These are phyloP conservation scores for Naganishia cerealis DNA, from an alignment of 1,284 basidiomycete species.

Conservation along the genomic window DNA sequence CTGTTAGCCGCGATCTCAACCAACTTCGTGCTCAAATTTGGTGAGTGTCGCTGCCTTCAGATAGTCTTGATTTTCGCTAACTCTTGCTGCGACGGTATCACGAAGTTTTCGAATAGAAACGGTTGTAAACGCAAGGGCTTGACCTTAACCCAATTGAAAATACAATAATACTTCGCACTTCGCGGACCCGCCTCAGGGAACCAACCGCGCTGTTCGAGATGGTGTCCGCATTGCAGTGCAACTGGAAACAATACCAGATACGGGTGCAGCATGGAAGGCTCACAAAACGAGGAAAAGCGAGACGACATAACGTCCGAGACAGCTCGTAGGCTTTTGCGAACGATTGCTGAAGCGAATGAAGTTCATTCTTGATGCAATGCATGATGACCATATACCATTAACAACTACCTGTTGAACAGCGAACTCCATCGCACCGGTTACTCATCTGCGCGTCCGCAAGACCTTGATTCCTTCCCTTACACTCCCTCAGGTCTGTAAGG, in stretches of 20 bases:
- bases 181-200: no score
- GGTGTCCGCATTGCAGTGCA: no score
- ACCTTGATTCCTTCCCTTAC: not conserved
- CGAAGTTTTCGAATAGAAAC: not conserved
- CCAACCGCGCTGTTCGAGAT: no score
- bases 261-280: no score
- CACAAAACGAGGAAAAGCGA: no score
- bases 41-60: constrained; percentile 4
- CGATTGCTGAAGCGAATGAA: not conserved
- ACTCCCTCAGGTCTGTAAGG: constrained; percentile 27
- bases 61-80: not conserved
- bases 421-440: not conserved
- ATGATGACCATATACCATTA: not conserved
- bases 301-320: no score
- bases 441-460: not conserved
- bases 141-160: no score
- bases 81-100: not conserved
- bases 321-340: not conserved
- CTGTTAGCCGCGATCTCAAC: constrained; percentile 82
- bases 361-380: constrained; percentile 13
- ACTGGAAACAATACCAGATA: no score
- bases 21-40: constrained; percentile 73
- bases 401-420: not conserved
- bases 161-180: no score
- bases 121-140: not conserved